A percentile compares a stretch with the other conserved stretches of the same genome.
Conservation (phyloP, 306 rosid genomes). For the Hippophae rhamnoides region DNA sequence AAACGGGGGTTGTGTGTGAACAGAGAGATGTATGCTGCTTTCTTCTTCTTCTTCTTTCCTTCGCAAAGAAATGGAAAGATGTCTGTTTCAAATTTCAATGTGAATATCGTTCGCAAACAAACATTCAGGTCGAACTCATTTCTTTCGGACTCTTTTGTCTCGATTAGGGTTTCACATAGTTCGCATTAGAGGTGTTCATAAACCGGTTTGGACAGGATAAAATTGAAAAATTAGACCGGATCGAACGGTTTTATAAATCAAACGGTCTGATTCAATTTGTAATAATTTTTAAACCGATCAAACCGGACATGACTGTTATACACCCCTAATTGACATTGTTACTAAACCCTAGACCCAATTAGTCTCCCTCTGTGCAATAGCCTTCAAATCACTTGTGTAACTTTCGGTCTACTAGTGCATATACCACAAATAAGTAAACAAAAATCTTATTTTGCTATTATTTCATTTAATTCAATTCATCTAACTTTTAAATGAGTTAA, state of each 20-base stretch:
- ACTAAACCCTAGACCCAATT: conserved; percentile 8
- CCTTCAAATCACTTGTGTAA: too few relatives aligned
- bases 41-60: conserved; percentile 11
- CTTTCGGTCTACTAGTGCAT: too few relatives aligned
- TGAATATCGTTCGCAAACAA: conserved; percentile 49
- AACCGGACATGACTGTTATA: accelerated
- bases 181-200: too few relatives aligned
- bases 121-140: conserved; percentile 63
- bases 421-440: too few relatives aligned
- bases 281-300: too few relatives aligned
- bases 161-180: conserved; percentile 31
- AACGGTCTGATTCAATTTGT: too few relatives aligned
- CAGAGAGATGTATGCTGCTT: conserved; percentile 10
- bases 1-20: conserved; percentile 17
- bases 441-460: too few relatives aligned
- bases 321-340: neutral
- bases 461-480: too few relatives aligned
- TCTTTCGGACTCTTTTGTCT: conserved; percentile 37
- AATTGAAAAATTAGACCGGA: too few relatives aligned
- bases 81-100: conserved; percentile 47
- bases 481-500: too few relatives aligned
- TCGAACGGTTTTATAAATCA: too few relatives aligned
- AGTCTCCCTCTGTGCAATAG: neutral
- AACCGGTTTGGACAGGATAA: too few relatives aligned
- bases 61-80: conserved; percentile 14